These are phyloP conservation scores for Colletotrichum musae DNA, from an alignment of 2,329 filamentous ascomycete species.

Conservation along the genomic window DNA sequence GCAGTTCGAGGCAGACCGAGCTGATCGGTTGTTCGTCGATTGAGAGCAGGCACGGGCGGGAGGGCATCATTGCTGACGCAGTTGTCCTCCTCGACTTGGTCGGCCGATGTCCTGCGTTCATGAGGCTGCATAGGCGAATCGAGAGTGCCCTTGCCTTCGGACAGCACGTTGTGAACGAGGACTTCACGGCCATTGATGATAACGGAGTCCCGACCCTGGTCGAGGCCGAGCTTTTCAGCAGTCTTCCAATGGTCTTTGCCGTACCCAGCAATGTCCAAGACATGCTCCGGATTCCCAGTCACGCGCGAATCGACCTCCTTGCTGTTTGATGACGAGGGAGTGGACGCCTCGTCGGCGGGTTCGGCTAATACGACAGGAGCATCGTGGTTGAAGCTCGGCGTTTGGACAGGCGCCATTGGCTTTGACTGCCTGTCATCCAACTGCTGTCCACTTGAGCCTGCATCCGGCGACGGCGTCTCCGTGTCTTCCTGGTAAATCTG, in stretches of 20 bases:
- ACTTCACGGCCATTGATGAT: conserved; percentile 80
- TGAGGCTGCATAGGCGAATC: conserved; percentile 64
- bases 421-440: conserved; percentile 4
- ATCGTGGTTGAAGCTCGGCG: conserved; percentile 81
- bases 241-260: conserved; percentile 82
- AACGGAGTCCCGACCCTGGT: conserved; percentile 78
- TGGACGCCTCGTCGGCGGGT: conserved; percentile 59
- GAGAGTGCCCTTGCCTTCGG: conserved; percentile 75
- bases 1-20: conserved; percentile 78
- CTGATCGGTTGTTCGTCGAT: conserved; percentile 75
- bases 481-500: conserved; percentile 71
- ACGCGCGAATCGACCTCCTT: conserved; percentile 55
- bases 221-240: conserved; percentile 72
- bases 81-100: conserved; percentile 42
- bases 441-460: conserved; percentile 30
- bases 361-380: conserved; percentile 65
- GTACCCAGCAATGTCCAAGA: conserved; percentile 83
- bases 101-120: conserved; percentile 47
- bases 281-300: conserved; percentile 73
- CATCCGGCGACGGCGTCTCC: conserved; percentile 42
- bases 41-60: conserved; percentile 71
- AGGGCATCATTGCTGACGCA: conserved; percentile 61
- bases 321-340: conserved; percentile 50
- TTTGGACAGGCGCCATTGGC: conserved; percentile 22
- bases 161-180: conserved; percentile 73